Evolutionary conservation across 306 rosid species (phyloP).

Genomic region (Citrullus amarus): DNA sequence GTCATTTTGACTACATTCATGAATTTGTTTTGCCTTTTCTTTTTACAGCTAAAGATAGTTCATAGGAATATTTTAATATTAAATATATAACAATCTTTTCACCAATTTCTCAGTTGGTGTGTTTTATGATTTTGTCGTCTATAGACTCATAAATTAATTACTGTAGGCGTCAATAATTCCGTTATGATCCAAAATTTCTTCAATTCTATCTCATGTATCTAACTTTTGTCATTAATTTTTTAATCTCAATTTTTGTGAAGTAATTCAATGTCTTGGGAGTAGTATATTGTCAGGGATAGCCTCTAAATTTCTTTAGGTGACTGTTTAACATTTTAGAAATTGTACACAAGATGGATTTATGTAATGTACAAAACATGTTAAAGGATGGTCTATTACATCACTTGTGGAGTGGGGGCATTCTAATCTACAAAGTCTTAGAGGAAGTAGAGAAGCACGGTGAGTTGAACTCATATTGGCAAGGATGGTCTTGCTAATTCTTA

Average conservation of each 20-base stretch:
- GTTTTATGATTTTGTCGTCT: not conserved
- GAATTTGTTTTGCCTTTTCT: not conserved
- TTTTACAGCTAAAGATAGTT: not conserved
- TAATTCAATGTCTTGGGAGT: not conserved
- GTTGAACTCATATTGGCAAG: not conserved
- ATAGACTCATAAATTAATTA: not conserved
- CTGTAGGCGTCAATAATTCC: not conserved
- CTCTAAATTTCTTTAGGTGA: slow-evolving; percentile 2
- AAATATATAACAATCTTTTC: not conserved
- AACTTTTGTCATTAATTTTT: not conserved
- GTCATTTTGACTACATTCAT: not conserved
- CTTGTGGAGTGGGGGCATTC: not conserved
- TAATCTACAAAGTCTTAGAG: not conserved
- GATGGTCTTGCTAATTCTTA: not conserved
- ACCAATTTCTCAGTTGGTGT: not conserved
- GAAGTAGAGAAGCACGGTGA: not conserved
- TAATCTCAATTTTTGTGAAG: not conserved
- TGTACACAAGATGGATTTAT: not conserved
- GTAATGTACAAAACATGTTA: not conserved
- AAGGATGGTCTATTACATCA: not conserved
- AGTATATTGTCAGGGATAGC: not conserved
- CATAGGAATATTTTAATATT: not conserved
- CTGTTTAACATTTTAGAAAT: not conserved
- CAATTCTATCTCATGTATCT: not conserved
- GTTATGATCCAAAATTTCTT: not conserved